Conservation (phyloP, 2,329 filamentous ascomycete species). For the Cadophora luteo-olivacea region DNA sequence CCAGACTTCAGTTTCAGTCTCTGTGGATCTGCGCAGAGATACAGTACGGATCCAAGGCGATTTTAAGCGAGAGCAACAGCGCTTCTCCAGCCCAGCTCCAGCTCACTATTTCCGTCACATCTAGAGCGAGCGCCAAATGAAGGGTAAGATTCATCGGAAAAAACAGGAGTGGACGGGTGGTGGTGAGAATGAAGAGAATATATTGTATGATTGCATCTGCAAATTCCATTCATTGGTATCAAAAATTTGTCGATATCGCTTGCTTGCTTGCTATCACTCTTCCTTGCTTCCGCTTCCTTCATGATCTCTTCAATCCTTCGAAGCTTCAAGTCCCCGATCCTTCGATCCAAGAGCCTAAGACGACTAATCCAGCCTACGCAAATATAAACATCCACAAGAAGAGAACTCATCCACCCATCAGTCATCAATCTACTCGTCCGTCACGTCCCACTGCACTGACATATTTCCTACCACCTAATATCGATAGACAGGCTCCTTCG, state of each 20-base stretch:
- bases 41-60: too few relatives aligned
- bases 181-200: too few relatives aligned
- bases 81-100: too few relatives aligned
- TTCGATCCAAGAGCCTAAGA: background rate
- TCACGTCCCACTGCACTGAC: background rate
- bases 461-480: slow-evolving; percentile 31
- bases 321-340: background rate
- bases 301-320: background rate
- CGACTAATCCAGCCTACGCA: background rate
- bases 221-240: background rate
- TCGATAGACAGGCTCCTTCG: slow-evolving; percentile 39
- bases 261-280: background rate
- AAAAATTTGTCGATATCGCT: background rate
- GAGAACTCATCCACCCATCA: background rate
- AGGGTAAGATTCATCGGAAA: too few relatives aligned
- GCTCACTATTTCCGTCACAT: too few relatives aligned
- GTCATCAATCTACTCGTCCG: slow-evolving; percentile 13
- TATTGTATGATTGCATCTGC: background rate
- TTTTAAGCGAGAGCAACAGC: too few relatives aligned
- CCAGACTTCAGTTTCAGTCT: too few relatives aligned
- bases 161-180: too few relatives aligned
- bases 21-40: too few relatives aligned
- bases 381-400: slow-evolving; percentile 6
- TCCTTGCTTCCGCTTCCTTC: background rate
- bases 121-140: too few relatives aligned